Base-by-base conservation (phyloP, 192 early-diverging fungal genomes). In the Podila horticola region DNA sequence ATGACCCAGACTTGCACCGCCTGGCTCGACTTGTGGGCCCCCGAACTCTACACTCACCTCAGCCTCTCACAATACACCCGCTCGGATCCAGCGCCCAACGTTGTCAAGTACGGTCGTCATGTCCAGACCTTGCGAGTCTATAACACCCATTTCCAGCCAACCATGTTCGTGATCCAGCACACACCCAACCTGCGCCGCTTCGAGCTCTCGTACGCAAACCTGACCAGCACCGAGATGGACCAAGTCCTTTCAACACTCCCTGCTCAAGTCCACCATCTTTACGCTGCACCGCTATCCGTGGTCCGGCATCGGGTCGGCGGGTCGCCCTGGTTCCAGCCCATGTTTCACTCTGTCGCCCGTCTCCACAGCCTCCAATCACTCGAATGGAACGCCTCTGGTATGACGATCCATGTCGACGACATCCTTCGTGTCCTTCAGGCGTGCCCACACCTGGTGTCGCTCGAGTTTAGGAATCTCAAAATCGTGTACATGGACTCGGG, bases 391-490 rank as follows among this genome's bases (percentile, higher is more conserved):
- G 52, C 52, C n/a, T 9, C 52, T 26, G 52, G 52, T 10, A 55
- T 55, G 52, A 55, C 52, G 20, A 26, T 55, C 52, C 52, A 55
- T 55, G 52, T 55, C 24, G 52, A 55, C 22, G 52, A 55, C n/a
- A 55, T 55, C 52, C 52, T 55, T 55, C 52, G 24, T 26, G 24
- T 55, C n/a, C 24, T 55, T 4, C 20, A 55, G 52, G n/a, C 20
- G 8, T 55, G 52, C 24, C 52, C 52, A 2, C 22, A 55, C 24
- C n/a, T 55, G n/a, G 24, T 24, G 22, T 55, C 52, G 24, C 52
- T 55, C n/a, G 52, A 55, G 1, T 4, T 55, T 1, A 55, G 52
- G 0, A 26, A 55, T 6, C 52, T 55, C 24, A 55, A 55, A 19
- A 22, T 55, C 24, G 52, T 55, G 8, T 55, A 55, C 24, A 4